These are phyloP conservation scores for Balakata baccata DNA, from an alignment of 345 rosid species.

Conservation along the genomic window DNA sequence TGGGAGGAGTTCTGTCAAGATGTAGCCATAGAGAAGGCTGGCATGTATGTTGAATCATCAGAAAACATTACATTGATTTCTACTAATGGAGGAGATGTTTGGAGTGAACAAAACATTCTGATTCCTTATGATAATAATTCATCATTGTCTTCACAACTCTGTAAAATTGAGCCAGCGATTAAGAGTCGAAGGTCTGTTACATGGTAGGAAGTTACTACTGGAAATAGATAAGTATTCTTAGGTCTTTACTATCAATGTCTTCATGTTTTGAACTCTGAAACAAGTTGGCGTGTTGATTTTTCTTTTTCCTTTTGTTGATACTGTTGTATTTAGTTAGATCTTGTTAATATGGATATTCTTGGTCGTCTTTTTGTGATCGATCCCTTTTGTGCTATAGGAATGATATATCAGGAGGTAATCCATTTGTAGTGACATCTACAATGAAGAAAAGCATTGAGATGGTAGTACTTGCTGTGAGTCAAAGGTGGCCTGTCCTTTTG, in stretches of 20 bases:
- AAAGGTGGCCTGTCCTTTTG: conserved; percentile 90
- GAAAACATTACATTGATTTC: conserved; percentile 28
- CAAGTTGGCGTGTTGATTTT: background rate
- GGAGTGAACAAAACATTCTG: conserved; percentile 33
- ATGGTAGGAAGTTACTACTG: conserved; percentile 40
- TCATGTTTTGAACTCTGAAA: background rate
- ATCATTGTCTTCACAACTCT: conserved; percentile 24
- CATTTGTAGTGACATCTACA: conserved; percentile 60
- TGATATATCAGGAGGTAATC: conserved; percentile 41
- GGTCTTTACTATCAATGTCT: background rate
- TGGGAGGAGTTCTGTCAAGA: conserved; percentile 87
- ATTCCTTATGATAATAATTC: conserved; percentile 36
- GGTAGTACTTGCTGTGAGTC: conserved; percentile 72
- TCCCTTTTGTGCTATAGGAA: conserved; percentile 47
- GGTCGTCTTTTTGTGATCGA: conserved; percentile 12
- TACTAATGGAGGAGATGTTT: conserved; percentile 21
- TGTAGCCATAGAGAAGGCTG: conserved; percentile 69
- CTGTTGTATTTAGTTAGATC: background rate
- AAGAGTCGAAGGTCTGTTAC: conserved; percentile 41
- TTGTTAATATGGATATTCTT: background rate
- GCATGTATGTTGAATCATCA: conserved; percentile 45
- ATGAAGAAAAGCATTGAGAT: conserved; percentile 69
- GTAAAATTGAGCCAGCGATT: conserved; percentile 41
- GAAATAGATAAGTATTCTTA: conserved; percentile 5
- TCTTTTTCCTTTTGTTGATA: background rate